Conservation (phyloP, 2,329 filamentous ascomycete species). For the Sporothrix sp. region DNA sequence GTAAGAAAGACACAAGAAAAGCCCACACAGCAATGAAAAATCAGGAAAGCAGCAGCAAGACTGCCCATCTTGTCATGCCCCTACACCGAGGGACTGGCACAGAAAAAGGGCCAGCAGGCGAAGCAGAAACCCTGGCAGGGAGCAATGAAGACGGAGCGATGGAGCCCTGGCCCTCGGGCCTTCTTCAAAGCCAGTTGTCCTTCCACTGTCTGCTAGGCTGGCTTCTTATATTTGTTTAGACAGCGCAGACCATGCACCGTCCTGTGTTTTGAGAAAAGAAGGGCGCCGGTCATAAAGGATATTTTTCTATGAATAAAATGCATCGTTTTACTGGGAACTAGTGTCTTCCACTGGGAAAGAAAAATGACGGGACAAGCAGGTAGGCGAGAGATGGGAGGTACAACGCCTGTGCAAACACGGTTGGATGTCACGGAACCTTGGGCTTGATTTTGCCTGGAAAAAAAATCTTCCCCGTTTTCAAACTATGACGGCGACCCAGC, state of each 20-base stretch:
- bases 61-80: background rate
- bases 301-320: background rate
- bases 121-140: no score
- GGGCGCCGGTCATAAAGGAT: conserved; percentile 4
- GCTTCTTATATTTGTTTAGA: background rate
- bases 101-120: background rate
- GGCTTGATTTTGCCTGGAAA: no score
- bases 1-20: conserved; percentile 30
- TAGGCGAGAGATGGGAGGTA: conserved; percentile 31
- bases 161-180: no score
- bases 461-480: no score
- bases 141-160: background rate
- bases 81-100: background rate
- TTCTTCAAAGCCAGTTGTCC: background rate
- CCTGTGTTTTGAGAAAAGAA: conserved; percentile 4
- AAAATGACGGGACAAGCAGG: conserved; percentile 39
- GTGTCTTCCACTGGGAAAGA: conserved; percentile 51
- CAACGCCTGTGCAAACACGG: no score
- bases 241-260: conserved; percentile 6
- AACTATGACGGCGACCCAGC: no score
- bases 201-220: background rate
- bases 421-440: no score
- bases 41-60: no score
- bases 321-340: conserved; percentile 33
- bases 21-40: no score